Base-by-base conservation (phyloP, 192 early-diverging fungal genomes). In the Gaertneriomyces semiglobifer region DNA sequence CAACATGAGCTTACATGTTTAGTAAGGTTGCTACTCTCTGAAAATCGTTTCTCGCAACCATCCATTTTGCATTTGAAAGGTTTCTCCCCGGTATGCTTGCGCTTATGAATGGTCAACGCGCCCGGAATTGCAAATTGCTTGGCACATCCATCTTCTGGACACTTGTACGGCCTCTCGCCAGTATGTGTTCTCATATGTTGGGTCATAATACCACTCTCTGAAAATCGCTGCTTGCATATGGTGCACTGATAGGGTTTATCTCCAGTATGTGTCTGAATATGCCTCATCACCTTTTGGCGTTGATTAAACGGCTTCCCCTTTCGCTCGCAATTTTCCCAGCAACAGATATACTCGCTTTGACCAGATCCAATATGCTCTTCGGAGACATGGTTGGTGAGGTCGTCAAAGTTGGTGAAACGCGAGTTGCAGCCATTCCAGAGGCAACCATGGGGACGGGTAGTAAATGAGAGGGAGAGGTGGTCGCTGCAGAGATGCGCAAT, bases 171-270 rank as follows among this genome's bases (percentile, higher is more conserved):
- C 1, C 66, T 54, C 53, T 76, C 78, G 9, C 76, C 78, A 10
- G 72, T 74, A 53, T 78, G 79, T 14, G 73, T 76, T 5, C 71
- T 72, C 63, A 70, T 69, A 60, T 80, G 79, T 48, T 77, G 74
- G 10, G 85, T 81, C 89, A 93, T 88, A 56, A 88, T 86, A 58
- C 84, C 85, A 4, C 83, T 74, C 72, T 93, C 92, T 41, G 88
- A 88, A 68, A 95, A 95, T 11, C 88, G 77, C 77, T 89, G 89
- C 41, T 79, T 81, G 65, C 92, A 94, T 20, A 81, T 66, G 19
- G 63, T 75, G 81, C 92, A 94, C 62, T 86, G 81, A 60, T 87
- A 92, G 1, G 92, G 92, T 71, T 88, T 90, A 69, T 88, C 86
- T 6, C 92, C 90, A 11, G 71, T 67, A 70, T 72, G 92, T 40